phyloP scores from a whole-genome alignment of 805 yeast genomes.

The Metschnikowia arizonensis region DNA sequence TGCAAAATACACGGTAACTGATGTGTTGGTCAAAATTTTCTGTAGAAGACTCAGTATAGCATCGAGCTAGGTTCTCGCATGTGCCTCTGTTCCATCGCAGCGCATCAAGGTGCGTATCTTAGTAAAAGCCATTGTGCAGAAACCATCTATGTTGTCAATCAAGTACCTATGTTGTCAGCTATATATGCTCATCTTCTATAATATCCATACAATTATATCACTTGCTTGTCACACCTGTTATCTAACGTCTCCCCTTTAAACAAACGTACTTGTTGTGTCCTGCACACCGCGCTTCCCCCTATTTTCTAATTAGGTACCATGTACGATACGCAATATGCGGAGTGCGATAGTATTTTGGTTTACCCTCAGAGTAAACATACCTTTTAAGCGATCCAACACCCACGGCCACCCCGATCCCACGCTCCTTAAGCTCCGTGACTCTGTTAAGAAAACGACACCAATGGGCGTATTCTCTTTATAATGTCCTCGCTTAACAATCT shows the following conservation, averaged over 20 bases:
- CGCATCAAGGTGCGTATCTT: background rate
- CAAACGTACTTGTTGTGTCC: background rate
- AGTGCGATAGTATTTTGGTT: slow-evolving; percentile 5
- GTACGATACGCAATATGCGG: background rate
- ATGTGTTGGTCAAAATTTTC: background rate
- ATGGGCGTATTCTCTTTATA: background rate
- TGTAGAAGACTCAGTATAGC: background rate
- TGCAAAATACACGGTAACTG: background rate
- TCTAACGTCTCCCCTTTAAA: background rate
- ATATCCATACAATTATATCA: too few relatives aligned
- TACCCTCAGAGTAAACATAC: background rate
- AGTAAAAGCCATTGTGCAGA: background rate
- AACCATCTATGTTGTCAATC: too few relatives aligned
- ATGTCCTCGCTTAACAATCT: slow-evolving; percentile 6
- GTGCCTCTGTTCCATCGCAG: background rate
- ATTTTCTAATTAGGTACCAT: background rate
- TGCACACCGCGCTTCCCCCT: background rate
- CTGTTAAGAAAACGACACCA: background rate
- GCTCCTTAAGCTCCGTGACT: background rate
- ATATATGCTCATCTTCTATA: too few relatives aligned
- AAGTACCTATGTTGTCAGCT: too few relatives aligned
- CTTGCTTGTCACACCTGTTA: background rate
- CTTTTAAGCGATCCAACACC: background rate
- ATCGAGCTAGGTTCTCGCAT: background rate
- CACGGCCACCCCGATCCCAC: background rate